Percentiles rank a stretch among this genome's conserved stretches.
These are phyloP conservation scores for Zea luxurians DNA, from an alignment of 176 grass and related monocot genomes.

Conservation along the genomic window DNA sequence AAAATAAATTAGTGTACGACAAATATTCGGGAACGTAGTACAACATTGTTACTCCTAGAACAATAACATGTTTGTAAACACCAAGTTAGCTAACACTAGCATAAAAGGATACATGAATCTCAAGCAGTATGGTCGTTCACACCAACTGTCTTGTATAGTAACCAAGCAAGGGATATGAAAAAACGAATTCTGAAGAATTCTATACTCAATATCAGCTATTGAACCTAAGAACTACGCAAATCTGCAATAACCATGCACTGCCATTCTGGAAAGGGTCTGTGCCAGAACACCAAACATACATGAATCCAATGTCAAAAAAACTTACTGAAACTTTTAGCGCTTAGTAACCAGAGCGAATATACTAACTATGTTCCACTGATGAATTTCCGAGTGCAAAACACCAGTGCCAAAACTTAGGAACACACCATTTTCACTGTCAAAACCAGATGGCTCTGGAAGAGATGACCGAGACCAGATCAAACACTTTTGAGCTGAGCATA, in stretches of 20 bases:
- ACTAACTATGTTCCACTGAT: neutral
- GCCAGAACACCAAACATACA: neutral
- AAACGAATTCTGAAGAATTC: neutral
- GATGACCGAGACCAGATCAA: constrained; percentile 30
- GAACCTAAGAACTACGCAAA: neutral
- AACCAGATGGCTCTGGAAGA: constrained; percentile 4
- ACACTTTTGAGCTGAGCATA: constrained; percentile 35
- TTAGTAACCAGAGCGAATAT: constrained; percentile 5
- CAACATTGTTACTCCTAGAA: neutral
- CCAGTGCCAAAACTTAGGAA: constrained; percentile 1
- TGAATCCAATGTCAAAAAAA: constrained; percentile 14
- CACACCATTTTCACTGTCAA: constrained; percentile 11
- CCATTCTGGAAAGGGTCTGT: neutral
- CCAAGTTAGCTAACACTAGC: neutral
- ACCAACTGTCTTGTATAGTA: neutral
- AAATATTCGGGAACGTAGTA: too few species aligned
- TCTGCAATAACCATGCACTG: neutral
- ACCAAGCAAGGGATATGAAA: neutral
- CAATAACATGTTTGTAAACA: neutral
- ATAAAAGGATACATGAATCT: neutral
- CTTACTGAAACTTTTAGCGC: neutral
- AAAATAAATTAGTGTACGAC: too few species aligned
- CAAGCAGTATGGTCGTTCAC: neutral
- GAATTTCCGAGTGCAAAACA: neutral
- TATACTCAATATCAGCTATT: neutral